These are phyloP conservation scores for Aureobasidium musti DNA, from an alignment of 2,329 filamentous ascomycete genomes.

Conservation along the genomic window DNA sequence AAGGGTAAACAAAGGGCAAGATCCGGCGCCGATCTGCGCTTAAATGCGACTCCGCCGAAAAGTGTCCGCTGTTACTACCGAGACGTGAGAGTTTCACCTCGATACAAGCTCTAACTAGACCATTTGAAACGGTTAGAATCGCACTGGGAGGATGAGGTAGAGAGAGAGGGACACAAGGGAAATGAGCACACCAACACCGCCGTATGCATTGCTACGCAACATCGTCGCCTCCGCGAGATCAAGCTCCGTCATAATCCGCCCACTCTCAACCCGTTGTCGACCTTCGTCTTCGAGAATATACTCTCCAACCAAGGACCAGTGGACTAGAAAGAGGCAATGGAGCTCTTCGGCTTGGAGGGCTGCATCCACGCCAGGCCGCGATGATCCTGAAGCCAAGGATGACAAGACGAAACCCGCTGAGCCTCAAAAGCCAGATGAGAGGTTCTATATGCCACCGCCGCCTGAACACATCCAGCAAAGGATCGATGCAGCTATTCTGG, in stretches of 20 bases:
- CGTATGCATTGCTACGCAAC: conserved; percentile 26
- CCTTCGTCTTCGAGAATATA: background rate
- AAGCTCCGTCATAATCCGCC: conserved; percentile 6
- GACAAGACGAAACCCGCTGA: conserved; percentile 19
- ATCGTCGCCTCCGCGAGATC: conserved; percentile 4
- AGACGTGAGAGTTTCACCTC: background rate
- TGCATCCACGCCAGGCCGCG: background rate
- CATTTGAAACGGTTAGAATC: background rate
- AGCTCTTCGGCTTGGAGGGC: conserved; percentile 14
- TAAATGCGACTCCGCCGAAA: background rate
- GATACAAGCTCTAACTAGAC: background rate
- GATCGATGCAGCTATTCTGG: conserved; percentile 8
- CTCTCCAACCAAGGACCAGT: background rate
- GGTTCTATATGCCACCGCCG: conserved; percentile 27
- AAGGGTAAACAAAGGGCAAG: conserved; percentile 12
- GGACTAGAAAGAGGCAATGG: background rate
- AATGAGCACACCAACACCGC: conserved; percentile 23
- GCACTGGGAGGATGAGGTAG: conserved; percentile 28
- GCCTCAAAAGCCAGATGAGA: conserved; percentile 13
- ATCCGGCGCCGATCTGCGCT: conserved; percentile 16
- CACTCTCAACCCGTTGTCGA: background rate
- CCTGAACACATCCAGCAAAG: conserved; percentile 10
- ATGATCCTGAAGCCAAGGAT: background rate
- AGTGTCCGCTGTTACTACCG: background rate
- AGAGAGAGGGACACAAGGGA: conserved; percentile 25